A percentile compares a stretch with the other conserved stretches of the same genome.
Conservation (phyloP, 371 early-diverging fungal species). For the Thermomucor indicae-seudaticae region DNA sequence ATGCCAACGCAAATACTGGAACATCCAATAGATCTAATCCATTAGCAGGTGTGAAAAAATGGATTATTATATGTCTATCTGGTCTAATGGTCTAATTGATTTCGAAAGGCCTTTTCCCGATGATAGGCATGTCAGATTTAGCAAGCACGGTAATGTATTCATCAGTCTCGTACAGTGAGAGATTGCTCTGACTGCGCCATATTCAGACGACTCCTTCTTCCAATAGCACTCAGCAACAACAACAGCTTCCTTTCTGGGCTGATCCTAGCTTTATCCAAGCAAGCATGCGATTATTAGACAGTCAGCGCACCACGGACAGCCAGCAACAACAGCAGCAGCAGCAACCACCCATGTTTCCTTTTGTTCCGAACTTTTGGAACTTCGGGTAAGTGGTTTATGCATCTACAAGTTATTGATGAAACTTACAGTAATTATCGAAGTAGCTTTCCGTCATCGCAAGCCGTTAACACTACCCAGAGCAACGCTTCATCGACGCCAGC, state of each 20-base stretch:
- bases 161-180: slow-evolving; percentile 1
- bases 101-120: slow-evolving; percentile 19
- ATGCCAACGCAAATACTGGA: neutral
- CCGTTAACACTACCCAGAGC: too few relatives aligned
- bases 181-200: neutral
- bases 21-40: slow-evolving; percentile 5
- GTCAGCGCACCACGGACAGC: slow-evolving; percentile 28
- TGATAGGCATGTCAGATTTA: slow-evolving; percentile 31
- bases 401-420: too few relatives aligned
- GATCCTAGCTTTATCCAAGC: slow-evolving; percentile 45
- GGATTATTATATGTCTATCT: neutral
- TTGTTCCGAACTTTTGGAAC: slow-evolving; percentile 1
- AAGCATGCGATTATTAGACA: slow-evolving; percentile 34
- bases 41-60: slow-evolving; percentile 31
- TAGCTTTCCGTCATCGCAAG: too few relatives aligned
- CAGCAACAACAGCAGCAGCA: slow-evolving; percentile 15
- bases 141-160: slow-evolving; percentile 16
- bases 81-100: slow-evolving; percentile 2
- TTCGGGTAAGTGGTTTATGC: slow-evolving; percentile 12
- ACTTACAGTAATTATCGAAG: too few relatives aligned
- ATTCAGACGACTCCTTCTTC: neutral
- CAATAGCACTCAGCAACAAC: slow-evolving; percentile 4
- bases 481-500: slow-evolving; percentile 1
- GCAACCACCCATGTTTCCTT: slow-evolving; percentile 7
- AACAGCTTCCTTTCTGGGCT: slow-evolving; percentile 36